Percentiles rank a stretch among this genome's conserved stretches.
phyloP scores from a whole-genome alignment of 2,329 filamentous ascomycete genomes.

The Niveomyces coronatus region DNA sequence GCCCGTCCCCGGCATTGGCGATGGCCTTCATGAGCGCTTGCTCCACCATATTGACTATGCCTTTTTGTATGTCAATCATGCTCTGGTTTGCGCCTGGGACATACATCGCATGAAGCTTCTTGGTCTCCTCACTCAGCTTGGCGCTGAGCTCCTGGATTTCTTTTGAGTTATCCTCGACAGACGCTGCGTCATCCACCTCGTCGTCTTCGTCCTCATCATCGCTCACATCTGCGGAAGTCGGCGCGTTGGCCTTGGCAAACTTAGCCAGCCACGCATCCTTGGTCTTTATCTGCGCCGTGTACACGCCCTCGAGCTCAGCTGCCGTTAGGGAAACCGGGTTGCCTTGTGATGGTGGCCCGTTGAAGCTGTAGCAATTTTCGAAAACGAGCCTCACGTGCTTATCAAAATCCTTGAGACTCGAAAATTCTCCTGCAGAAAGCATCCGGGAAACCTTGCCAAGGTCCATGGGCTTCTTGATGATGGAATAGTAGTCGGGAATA shows the following conservation, averaged over 20 bases:
- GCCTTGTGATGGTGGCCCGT: slow-evolving; percentile 43
- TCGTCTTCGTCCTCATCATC: slow-evolving; percentile 64
- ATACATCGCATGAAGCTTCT: slow-evolving; percentile 44
- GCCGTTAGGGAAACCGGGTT: slow-evolving; percentile 67
- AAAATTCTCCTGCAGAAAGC: slow-evolving; percentile 68
- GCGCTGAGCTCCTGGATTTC: slow-evolving; percentile 41
- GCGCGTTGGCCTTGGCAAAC: slow-evolving; percentile 47
- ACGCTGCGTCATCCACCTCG: slow-evolving; percentile 36
- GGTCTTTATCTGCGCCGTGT: slow-evolving; percentile 63
- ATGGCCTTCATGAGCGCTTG: slow-evolving; percentile 66
- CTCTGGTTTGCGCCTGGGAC: slow-evolving; percentile 41
- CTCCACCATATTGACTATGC: slow-evolving; percentile 55
- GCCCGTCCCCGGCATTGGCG: slow-evolving; percentile 43
- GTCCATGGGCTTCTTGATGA: slow-evolving; percentile 98
- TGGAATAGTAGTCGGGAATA: slow-evolving; percentile 84
- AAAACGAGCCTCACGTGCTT: slow-evolving; percentile 75
- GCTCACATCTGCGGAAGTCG: slow-evolving; percentile 51
- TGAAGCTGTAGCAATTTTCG: slow-evolving; percentile 87
- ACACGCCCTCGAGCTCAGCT: slow-evolving; percentile 62
- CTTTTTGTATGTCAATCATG: slow-evolving; percentile 46
- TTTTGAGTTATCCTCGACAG: slow-evolving; percentile 30
- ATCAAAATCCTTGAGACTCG: slow-evolving; percentile 75
- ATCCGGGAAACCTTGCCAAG: slow-evolving; percentile 71
- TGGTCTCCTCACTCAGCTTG: slow-evolving; percentile 45
- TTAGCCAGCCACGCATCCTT: slow-evolving; percentile 75